Percentiles rank a stretch among this genome's conserved stretches.
Evolutionary conservation across 1,139 yeast species (phyloP).

Genomic region (Candida sanyaensis): DNA sequence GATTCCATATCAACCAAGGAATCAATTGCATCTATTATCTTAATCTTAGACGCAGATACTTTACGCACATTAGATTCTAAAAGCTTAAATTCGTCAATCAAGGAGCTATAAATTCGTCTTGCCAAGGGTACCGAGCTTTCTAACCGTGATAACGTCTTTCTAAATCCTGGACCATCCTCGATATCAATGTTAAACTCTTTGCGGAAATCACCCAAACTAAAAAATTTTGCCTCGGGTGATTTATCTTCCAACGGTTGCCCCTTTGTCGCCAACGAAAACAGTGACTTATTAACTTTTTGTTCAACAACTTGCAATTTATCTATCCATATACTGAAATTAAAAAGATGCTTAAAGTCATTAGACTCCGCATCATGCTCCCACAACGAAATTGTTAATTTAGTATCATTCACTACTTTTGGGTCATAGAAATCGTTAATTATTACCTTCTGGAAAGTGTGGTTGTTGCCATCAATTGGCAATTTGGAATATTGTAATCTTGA

Average conservation of each 20-base stretch:
- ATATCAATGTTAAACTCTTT: constrained; percentile 36
- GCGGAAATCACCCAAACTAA: constrained; percentile 22
- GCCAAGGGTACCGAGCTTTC: constrained; percentile 56
- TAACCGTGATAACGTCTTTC: constrained; percentile 54
- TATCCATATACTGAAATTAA: constrained; percentile 35
- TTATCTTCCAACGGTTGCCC: constrained; percentile 9
- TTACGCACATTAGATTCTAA: constrained; percentile 28
- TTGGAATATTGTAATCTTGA: constrained; percentile 29
- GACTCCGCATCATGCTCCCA: constrained; percentile 27
- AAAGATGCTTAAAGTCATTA: constrained; percentile 22
- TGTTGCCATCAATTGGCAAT: constrained; percentile 28
- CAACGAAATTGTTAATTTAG: constrained; percentile 27
- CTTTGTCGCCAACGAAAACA: constrained; percentile 6
- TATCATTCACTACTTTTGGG: constrained; percentile 18
- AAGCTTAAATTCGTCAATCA: constrained; percentile 36
- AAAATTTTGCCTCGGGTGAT: constrained; percentile 9
- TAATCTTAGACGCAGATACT: constrained; percentile 20
- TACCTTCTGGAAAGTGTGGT: constrained; percentile 23
- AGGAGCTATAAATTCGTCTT: constrained; percentile 37
- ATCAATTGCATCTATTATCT: constrained; percentile 26
- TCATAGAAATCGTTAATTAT: constrained; percentile 34
- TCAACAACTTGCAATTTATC: constrained; percentile 15
- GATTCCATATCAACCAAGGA: constrained; percentile 24
- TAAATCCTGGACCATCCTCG: constrained; percentile 78
- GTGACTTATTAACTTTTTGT: constrained; percentile 1